Evolutionary conservation across 163 green algal species (phyloP), one percentile per base, ranked within the genome.

Genomic region (Prototheca wickerhamii): DNA sequence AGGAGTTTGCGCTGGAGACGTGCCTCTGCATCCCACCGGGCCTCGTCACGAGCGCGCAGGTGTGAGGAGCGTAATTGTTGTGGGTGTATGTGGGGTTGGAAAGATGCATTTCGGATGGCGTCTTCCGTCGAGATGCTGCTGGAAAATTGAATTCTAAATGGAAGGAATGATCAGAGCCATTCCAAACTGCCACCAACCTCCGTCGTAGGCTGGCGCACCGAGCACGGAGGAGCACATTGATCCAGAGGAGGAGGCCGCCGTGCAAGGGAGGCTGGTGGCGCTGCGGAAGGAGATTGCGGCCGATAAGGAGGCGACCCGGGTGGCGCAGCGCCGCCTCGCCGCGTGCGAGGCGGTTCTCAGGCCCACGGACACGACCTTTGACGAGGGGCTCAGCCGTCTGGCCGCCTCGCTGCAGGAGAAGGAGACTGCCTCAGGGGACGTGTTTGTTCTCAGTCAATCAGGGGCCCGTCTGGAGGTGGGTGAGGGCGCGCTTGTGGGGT

Each of bases 21-120:
- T 74, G 67, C 54, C 56, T 80, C 32, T 58, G 69, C 31, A 43
- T 78, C 25, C 73, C 73, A 8, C 31, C 69, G 3, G 73, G 46
- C 46, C 46, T 54, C 23, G 6, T 54, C 12, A 10, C 46, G 10
- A 50, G 23, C 10, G 58, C 23, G 23, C 40, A 54, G 42, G 35
- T 51, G 50, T 12, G 40, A 23, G 12, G 12, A 49, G n/a, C n/a
- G n/a, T n/a, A n/a, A n/a, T n/a, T n/a, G n/a, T n/a, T n/a, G n/a
- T n/a, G n/a, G n/a, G n/a, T n/a, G n/a, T n/a, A n/a, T n/a, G n/a
- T n/a, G n/a, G n/a, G n/a, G n/a, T 49, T 49, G 40, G 40, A 10
- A 15, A 23, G 40, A 49, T 49, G 12, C 40, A 49, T 49, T 10
- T 23, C 15, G 15, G 12, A 49, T 49, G 40, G 40, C 40, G 15